Base-by-base conservation (phyloP, 2,329 filamentous ascomycete species). In the Achaetomium macrosporum region DNA sequence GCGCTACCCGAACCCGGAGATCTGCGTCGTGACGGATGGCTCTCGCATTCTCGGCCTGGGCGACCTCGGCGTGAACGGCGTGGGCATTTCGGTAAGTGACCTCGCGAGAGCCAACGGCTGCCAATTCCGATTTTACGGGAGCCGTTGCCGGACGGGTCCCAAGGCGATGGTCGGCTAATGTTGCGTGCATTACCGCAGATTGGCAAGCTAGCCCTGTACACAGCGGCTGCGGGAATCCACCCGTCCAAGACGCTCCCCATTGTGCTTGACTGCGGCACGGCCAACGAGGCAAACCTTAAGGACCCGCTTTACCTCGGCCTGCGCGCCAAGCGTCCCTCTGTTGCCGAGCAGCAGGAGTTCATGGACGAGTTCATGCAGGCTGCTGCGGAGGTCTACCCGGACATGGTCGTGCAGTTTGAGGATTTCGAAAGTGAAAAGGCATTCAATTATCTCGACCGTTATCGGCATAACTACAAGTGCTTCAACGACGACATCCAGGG, bases 401-500 rank as follows among this genome's bases (percentile, higher is more conserved):
- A 78, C 13, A 85, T 79, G 82, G 71, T 85, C 42, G 88, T 97
- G 58, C 93, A 97, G 69, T 97, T 96, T 64, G 92, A 97, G 70
- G 93, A 97, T 68, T 97, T 96, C 72, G 95, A 97, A 77, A 95
- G 92, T 65, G 79, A 82, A 62, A 84, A 84, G 72, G 92, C 93
- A 43, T 99, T 97, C 81, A 87, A 88, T 58, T 92, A 95, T 65
- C 81, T 97, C 39, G 87, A 93, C 68, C 83, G 90, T 56, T 97
- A 97, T 74, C 87, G 89, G 63, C 78, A 91, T 68, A 81, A 78
- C 59, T 92, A 96, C 77, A 91, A 88, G 71, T 95, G 89, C 79
- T 99, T 99, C 82, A 97, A 97, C 71, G 93, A 97, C 67, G 92
- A 99, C 68, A 93, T 99, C 67, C 92, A 97, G 76, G 92, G 92